A percentile compares a stretch with the other conserved stretches of the same genome.
Evolutionary conservation across 495 filamentous ascomycete genomes (phyloP).

Genomic region (Cetradonia linearis): DNA sequence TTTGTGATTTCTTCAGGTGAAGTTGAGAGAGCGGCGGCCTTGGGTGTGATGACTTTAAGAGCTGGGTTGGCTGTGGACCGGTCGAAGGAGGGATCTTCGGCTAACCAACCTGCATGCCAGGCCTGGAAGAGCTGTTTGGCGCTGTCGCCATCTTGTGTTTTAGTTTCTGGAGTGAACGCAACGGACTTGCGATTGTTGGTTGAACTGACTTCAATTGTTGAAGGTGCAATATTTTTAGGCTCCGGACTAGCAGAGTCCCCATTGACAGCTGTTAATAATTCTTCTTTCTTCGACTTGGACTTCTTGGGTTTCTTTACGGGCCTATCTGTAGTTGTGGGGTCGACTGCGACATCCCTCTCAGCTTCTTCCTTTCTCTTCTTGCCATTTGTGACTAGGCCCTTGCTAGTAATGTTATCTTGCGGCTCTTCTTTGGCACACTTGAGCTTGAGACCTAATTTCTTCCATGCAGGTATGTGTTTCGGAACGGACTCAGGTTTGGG

Average conservation of each 20-base stretch:
- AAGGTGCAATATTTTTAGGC: constrained; percentile 23
- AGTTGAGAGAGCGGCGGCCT: background rate
- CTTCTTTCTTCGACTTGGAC: constrained; percentile 21
- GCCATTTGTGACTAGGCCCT: constrained; percentile 4
- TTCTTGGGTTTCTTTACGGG: constrained; percentile 19
- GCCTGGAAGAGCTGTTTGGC: constrained; percentile 37
- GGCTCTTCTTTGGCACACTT: constrained; percentile 48
- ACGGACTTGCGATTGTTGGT: constrained; percentile 50
- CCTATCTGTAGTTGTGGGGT: background rate
- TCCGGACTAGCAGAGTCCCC: constrained; percentile 13
- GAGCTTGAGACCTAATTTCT: constrained; percentile 65
- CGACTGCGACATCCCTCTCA: constrained; percentile 16
- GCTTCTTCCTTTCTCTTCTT: constrained; percentile 23
- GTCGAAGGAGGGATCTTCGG: constrained; percentile 24
- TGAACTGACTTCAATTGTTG: constrained; percentile 4
- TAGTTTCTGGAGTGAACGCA: constrained; percentile 62
- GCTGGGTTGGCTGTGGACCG: constrained; percentile 23
- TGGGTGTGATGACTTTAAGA: constrained; percentile 12
- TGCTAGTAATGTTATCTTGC: constrained; percentile 21
- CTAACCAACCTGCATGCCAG: constrained; percentile 34
- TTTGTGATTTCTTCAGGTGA: constrained; percentile 3
- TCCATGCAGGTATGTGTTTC: constrained; percentile 60
- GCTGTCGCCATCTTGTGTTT: constrained; percentile 47
- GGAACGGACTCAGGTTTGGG: constrained; percentile 22
- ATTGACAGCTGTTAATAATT: background rate